phyloP scores from a whole-genome alignment of 1,284 basidiomycete species.

The Athelia psychrophila region DNA sequence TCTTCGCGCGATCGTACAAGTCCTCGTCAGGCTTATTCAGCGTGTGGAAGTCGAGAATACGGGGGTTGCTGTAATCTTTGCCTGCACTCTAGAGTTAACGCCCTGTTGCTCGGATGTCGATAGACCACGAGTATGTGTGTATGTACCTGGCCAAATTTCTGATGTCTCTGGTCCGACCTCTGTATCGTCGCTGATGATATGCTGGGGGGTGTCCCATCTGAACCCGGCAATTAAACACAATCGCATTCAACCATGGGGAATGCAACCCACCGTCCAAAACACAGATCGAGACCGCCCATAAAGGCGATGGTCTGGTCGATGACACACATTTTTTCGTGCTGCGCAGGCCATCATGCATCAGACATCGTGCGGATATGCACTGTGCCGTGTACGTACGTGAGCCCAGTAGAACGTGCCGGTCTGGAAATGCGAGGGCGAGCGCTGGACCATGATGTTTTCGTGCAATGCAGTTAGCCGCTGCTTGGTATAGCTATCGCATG shows the following conservation, averaged over 20 bases:
- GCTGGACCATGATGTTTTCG: constrained; percentile 94
- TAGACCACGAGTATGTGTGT: constrained; percentile 9
- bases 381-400: constrained; percentile 64
- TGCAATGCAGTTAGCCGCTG: constrained; percentile 84
- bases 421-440: constrained; percentile 96
- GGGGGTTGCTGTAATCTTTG: constrained; percentile 93
- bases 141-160: constrained; percentile 82
- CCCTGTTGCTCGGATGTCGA: too few relatives aligned
- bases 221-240: not conserved
- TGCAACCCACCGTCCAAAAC: constrained; percentile 69
- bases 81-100: too few relatives aligned
- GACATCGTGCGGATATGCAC: constrained; percentile 1
- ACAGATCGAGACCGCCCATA: constrained; percentile 96
- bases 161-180: constrained; percentile 54
- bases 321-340: constrained; percentile 98
- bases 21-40: constrained; percentile 92
- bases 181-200: constrained; percentile 86
- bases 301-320: constrained; percentile 98
- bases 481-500: constrained; percentile 76
- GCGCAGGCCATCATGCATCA: constrained; percentile 9
- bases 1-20: constrained; percentile 87
- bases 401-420: constrained; percentile 99
- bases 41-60: constrained; percentile 85
- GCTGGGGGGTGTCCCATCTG: constrained; percentile 96
- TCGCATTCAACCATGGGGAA: not conserved